Evolutionary conservation across 2,329 filamentous ascomycete genomes (phyloP).

Genomic region (Delphinella strobiligena): DNA sequence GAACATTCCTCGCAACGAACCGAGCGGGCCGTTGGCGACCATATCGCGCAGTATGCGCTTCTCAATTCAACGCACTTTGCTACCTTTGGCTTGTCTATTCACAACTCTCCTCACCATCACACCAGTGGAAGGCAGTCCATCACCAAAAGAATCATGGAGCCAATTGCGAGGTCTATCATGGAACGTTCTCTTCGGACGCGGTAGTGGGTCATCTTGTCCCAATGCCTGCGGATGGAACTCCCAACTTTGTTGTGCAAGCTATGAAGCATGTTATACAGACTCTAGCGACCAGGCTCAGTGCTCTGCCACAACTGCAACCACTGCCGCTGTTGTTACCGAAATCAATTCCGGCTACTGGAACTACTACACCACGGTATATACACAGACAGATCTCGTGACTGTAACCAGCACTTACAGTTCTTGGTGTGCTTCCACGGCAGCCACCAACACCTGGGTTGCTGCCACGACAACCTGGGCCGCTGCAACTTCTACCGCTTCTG

Average conservation of each 20-base stretch:
- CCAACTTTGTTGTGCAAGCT: conserved; percentile 37
- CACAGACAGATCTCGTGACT: conserved; percentile 33
- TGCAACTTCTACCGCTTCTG: conserved; percentile 15
- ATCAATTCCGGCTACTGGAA: conserved; percentile 36
- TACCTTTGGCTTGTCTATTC: conserved; percentile 19
- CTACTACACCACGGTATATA: conserved; percentile 45
- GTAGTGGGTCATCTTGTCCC: conserved; percentile 24
- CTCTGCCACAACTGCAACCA: conserved; percentile 14
- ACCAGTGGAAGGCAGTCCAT: conserved; percentile 16
- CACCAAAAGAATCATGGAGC: conserved; percentile 11
- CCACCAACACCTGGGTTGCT: conserved; percentile 11
- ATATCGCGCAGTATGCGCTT: too few relatives aligned
- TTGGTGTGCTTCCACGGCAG: conserved; percentile 21
- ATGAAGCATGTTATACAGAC: conserved; percentile 39
- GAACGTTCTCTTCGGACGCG: conserved; percentile 22
- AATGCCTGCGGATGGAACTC: conserved; percentile 39
- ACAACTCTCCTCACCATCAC: conserved; percentile 15
- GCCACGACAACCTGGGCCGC: conserved; percentile 14
- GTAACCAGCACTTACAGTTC: conserved; percentile 43
- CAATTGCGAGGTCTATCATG: conserved; percentile 16
- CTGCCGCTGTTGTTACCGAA: conserved; percentile 14
- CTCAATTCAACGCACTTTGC: too few relatives aligned
- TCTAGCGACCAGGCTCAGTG: conserved; percentile 37
- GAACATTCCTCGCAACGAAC: conserved; percentile 15
- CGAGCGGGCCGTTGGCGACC: background rate